Conservation (phyloP, 257 asterid genomes). For the Apocynum venetum region DNA sequence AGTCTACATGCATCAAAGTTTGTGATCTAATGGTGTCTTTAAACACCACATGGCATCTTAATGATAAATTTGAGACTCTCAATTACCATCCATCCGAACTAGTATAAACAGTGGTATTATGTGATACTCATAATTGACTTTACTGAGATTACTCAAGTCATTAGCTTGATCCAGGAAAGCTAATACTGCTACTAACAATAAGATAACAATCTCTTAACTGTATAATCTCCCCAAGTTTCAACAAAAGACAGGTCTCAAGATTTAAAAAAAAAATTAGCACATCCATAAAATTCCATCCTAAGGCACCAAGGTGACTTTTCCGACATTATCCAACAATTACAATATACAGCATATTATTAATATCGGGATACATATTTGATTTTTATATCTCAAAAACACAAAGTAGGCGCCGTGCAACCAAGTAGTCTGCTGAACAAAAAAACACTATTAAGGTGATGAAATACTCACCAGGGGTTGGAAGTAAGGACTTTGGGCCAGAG, state of each 20-base stretch:
- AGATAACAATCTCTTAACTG: background rate
- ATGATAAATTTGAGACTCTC: background rate
- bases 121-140: background rate
- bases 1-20: background rate
- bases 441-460: background rate
- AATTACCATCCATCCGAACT: background rate
- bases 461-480: slow-evolving; percentile 27
- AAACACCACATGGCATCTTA: background rate
- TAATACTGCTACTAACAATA: background rate
- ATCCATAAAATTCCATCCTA: background rate
- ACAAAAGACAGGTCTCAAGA: background rate
- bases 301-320: background rate
- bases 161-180: background rate
- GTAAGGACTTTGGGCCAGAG: slow-evolving; percentile 9
- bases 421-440: background rate
- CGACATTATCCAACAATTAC: background rate
- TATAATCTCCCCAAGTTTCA: background rate
- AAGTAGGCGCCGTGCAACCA: background rate
- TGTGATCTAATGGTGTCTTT: background rate
- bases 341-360: background rate
- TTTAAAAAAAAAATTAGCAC: background rate
- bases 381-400: background rate
- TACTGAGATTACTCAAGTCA: background rate
- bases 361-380: background rate
- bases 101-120: background rate